These are phyloP conservation scores for Corymbia calophylla DNA, from an alignment of 441 rosid species.

Conservation along the genomic window DNA sequence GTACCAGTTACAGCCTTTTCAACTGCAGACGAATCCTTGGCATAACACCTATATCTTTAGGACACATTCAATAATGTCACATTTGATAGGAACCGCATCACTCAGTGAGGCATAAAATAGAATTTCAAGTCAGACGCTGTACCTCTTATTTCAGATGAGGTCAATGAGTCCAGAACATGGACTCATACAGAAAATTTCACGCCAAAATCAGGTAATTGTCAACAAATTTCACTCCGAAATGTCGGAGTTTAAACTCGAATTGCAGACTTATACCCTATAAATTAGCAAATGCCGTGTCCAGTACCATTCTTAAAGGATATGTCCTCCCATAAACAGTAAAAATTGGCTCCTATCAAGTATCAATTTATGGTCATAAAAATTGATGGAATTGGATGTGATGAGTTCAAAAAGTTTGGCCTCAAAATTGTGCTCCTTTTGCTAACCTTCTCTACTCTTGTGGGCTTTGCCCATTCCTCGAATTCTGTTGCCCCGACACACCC, in stretches of 20 bases:
- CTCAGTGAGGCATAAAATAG: not conserved
- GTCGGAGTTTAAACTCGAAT: not conserved
- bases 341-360: slow-evolving; percentile 8
- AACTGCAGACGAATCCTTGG: not conserved
- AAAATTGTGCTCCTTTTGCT: slow-evolving; percentile 11
- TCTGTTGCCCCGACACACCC: slow-evolving; percentile 24
- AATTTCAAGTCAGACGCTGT: not conserved
- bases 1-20: not conserved
- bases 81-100: not conserved
- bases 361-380: slow-evolving; percentile 6
- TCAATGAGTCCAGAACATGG: not conserved
- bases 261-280: not conserved
- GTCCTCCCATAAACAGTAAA: not conserved
- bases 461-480: slow-evolving; percentile 22
- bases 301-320: not conserved
- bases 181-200: not conserved
- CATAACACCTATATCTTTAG: not conserved
- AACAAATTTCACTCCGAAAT: not conserved
- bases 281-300: not conserved
- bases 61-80: not conserved
- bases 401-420: slow-evolving; percentile 6
- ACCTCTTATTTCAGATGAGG: not conserved
- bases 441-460: slow-evolving; percentile 20
- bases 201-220: not conserved
- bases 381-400: slow-evolving; percentile 3